phyloP scores from a whole-genome alignment of 2,329 filamentous ascomycete genomes.

The Cadophora sp. region DNA sequence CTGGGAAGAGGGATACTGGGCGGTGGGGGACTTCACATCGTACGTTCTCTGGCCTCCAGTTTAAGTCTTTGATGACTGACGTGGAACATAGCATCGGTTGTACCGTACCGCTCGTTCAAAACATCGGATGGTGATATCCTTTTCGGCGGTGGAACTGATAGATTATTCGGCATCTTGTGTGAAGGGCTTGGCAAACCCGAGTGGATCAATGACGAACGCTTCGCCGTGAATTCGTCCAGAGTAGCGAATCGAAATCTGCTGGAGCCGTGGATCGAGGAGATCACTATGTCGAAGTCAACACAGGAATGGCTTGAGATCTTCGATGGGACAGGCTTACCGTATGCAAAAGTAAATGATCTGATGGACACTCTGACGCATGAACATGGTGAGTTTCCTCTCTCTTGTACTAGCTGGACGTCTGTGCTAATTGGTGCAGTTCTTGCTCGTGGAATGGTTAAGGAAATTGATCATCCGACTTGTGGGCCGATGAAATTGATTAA shows the following conservation, averaged over 20 bases:
- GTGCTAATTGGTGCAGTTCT: slow-evolving; percentile 52
- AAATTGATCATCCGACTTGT: slow-evolving; percentile 81
- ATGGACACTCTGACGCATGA: slow-evolving; percentile 81
- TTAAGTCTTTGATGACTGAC: not conserved
- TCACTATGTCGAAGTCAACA: slow-evolving; percentile 78
- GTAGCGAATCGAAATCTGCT: slow-evolving; percentile 75
- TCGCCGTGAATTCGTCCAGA: slow-evolving; percentile 64
- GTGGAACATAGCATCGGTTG: slow-evolving; percentile 75
- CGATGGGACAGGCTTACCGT: slow-evolving; percentile 91
- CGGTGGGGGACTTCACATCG: slow-evolving; percentile 95
- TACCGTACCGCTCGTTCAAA: slow-evolving; percentile 86
- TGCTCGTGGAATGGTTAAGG: slow-evolving; percentile 88
- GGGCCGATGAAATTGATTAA: slow-evolving; percentile 88
- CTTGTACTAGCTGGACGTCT: not conserved
- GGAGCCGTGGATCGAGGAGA: slow-evolving; percentile 76
- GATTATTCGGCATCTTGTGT: slow-evolving; percentile 68
- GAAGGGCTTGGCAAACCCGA: slow-evolving; percentile 61
- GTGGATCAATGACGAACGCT: slow-evolving; percentile 64
- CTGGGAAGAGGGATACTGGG: slow-evolving; percentile 82
- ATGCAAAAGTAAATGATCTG: slow-evolving; percentile 91
- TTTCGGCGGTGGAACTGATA: slow-evolving; percentile 72
- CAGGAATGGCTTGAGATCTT: slow-evolving; percentile 84
- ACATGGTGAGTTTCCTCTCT: slow-evolving; percentile 57
- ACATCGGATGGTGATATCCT: slow-evolving; percentile 71
- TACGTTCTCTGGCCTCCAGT: slow-evolving; percentile 47